Conservation (phyloP, 202 grass and related monocot genomes). For the Panicum hallii region DNA sequence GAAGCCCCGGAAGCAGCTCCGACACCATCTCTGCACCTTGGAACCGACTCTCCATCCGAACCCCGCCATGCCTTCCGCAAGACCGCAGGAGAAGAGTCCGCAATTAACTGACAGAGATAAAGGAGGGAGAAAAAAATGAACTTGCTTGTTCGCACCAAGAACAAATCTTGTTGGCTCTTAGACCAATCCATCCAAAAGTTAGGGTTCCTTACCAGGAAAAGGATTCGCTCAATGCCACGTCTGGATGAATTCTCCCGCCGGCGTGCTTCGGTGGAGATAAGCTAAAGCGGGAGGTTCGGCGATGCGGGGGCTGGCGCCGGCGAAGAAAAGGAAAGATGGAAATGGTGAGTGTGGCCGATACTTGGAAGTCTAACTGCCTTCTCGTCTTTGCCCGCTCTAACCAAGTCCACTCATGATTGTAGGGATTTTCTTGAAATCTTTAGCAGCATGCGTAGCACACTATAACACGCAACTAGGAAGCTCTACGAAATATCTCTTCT, state of each 20-base stretch:
- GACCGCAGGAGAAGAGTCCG: not conserved
- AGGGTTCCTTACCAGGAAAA: not conserved
- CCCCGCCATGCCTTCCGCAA: conserved; percentile 33
- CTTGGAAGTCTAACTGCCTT: not conserved
- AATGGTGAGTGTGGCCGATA: not conserved
- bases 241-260: not conserved
- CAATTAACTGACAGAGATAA: not conserved
- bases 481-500: not conserved
- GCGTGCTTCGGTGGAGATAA: conserved; percentile 7
- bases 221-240: not conserved
- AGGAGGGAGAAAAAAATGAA: not conserved
- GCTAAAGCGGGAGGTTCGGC: not conserved
- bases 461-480: not conserved
- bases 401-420: too few species aligned
- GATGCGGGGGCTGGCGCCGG: not conserved
- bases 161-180: conserved; percentile 7
- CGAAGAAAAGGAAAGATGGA: not conserved
- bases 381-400: not conserved
- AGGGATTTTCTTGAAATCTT: not conserved
- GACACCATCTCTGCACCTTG: conserved; percentile 35
- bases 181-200: not conserved
- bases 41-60: conserved; percentile 35
- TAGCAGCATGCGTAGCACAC: conserved; percentile 3
- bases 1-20: conserved; percentile 54
- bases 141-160: not conserved